phyloP scores from a whole-genome alignment of 257 asterid genomes.

The Solanum corneliomulleri region DNA sequence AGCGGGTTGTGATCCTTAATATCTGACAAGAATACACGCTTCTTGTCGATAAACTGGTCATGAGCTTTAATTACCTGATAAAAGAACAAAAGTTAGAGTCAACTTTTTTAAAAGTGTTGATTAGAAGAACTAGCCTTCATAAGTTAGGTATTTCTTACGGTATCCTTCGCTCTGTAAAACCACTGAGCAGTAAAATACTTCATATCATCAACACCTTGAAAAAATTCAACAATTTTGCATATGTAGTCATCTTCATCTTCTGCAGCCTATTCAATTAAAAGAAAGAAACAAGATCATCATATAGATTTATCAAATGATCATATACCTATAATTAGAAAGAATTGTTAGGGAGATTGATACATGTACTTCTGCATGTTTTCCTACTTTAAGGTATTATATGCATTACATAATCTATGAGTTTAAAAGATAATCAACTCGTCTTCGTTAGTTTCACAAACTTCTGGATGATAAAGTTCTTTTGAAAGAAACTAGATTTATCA shows the following conservation, averaged over 20 bases:
- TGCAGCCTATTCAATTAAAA: slow-evolving; percentile 30
- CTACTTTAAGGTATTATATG: neutral
- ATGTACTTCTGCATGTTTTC: neutral
- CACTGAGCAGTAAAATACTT: slow-evolving; percentile 50
- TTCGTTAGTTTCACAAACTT: neutral
- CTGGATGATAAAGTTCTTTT: neutral
- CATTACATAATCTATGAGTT: neutral
- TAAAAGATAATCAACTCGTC: neutral
- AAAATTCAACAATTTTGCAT: slow-evolving; percentile 61
- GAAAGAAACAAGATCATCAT: neutral
- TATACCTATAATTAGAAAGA: neutral
- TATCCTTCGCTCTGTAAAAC: slow-evolving; percentile 66
- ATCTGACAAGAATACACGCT: slow-evolving; percentile 58
- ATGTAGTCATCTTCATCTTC: slow-evolving; percentile 32
- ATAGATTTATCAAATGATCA: neutral
- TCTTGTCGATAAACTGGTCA: slow-evolving; percentile 21
- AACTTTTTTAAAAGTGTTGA: neutral
- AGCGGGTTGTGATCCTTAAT: slow-evolving; percentile 59
- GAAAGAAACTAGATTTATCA: neutral
- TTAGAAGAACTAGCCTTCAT: neutral
- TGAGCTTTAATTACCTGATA: slow-evolving; percentile 39
- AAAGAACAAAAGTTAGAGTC: neutral
- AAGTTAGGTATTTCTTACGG: slow-evolving; percentile 31
- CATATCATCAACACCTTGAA: slow-evolving; percentile 40
- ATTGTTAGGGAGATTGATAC: neutral